phyloP scores from a whole-genome alignment of 1,139 yeast species.

The Ogataea hybrid region DNA sequence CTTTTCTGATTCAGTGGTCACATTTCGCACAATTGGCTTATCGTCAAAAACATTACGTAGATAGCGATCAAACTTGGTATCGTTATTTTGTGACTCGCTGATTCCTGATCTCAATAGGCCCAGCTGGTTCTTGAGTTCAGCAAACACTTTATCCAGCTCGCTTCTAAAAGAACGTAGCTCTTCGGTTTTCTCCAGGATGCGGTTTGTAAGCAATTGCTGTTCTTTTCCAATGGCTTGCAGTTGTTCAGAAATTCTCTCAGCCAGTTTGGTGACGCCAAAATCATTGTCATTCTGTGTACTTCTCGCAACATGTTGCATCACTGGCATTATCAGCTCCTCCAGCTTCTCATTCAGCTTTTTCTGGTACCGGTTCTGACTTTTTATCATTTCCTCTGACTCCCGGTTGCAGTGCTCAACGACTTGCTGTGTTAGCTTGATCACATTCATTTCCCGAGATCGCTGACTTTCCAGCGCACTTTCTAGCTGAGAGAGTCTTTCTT shows the following conservation, averaged over 20 bases:
- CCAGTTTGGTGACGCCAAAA: not conserved
- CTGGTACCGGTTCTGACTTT: constrained; percentile 10
- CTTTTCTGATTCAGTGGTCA: constrained; percentile 2
- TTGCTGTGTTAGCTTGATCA: constrained; percentile 14
- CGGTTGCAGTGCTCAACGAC: constrained; percentile 13
- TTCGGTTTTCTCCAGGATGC: constrained; percentile 11
- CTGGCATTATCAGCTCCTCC: constrained; percentile 30
- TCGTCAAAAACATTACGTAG: constrained; percentile 4
- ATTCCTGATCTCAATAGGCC: not conserved
- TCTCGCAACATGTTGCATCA: constrained; percentile 28
- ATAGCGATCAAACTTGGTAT: not conserved
- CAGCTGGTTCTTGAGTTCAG: not conserved
- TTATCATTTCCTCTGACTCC: constrained; percentile 9
- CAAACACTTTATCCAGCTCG: constrained; percentile 7
- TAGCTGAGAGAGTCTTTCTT: constrained; percentile 13
- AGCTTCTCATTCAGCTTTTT: constrained; percentile 13
- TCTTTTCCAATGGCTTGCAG: constrained; percentile 7
- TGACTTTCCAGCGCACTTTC: constrained; percentile 22
- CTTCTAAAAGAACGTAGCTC: constrained; percentile 12
- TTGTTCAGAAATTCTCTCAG: not conserved
- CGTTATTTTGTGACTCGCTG: not conserved
- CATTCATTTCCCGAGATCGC: constrained; percentile 13
- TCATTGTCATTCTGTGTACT: not conserved
- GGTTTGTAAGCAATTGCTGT: constrained; percentile 3
- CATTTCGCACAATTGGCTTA: constrained; percentile 1